Evolutionary conservation across 208 protist genomes (phyloP), one percentile per base, ranked within the genome.

Genomic region (Trypanosoma cruzi): DNA sequence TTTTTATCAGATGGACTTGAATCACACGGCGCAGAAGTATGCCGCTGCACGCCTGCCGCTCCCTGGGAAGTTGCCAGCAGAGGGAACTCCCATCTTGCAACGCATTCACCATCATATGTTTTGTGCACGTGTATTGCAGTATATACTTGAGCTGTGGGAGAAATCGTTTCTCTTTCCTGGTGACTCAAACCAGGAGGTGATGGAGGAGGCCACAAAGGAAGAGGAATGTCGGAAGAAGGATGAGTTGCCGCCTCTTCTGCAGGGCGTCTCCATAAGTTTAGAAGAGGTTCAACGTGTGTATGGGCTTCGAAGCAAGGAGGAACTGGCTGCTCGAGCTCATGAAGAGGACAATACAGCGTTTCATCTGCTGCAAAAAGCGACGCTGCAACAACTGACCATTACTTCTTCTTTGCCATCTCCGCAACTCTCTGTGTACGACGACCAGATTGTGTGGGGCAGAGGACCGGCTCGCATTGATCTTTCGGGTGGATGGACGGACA

Each of bases 401-500:
- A 65, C n/a, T 48, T 55, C 4, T 28, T 8, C 10, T 56, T 42
- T 36, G 42, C 61, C 42, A 24, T 55, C 20, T 24, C 82, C 82
- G 26, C 36, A 48, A 24, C 42, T 77, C 20, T 46, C 68, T 11
- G 69, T 82, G 36, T 11, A 11, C 36, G 36, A 40, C 7, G 36
- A 40, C 7, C 7, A 40, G 11, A 40, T 11, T 40, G 7, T 40
- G 4, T 40, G 36, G 36, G 36, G 36, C 36, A 11, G 36, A 4
- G 36, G 36, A 40, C 7, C 36, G 8, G 75, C 80, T 2, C 83
- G 86, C 16, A 73, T 92, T 24, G 86, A 92, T 55, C 7, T 92
- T 6, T 69, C 79, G 18, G 81, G 86, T 4, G 86, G 73, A 34
- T 92, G 86, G 86, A 86, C 84, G 0, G 86, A 89, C 68, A 89